Conservation (phyloP, 306 rosid genomes). For the Vicia faba region DNA sequence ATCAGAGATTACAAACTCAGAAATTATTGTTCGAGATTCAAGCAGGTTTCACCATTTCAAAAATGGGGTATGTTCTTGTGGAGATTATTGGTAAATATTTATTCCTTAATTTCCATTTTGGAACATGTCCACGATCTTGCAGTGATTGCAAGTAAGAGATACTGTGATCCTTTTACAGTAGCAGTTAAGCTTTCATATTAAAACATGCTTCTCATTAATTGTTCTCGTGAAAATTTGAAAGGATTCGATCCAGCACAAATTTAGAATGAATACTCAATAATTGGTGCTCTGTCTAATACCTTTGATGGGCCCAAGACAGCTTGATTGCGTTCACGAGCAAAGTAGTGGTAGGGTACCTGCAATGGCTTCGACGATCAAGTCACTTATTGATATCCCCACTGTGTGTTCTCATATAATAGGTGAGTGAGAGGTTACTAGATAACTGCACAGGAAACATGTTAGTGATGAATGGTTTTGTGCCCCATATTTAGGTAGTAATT, state of each 20-base stretch:
- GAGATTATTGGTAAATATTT: conserved; percentile 68
- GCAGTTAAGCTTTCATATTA: not conserved
- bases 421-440: not conserved
- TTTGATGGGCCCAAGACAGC: not conserved
- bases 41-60: conserved; percentile 91
- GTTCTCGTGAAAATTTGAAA: not conserved
- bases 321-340: not conserved
- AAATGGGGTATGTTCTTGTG: conserved; percentile 76
- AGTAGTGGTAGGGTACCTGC: not conserved
- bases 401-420: not conserved
- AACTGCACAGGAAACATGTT: not conserved
- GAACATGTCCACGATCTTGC: conserved; percentile 21
- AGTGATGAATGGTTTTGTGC: not conserved
- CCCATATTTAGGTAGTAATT: not conserved
- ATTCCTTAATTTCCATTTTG: conserved; percentile 25
- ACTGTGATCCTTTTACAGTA: conserved; percentile 1
- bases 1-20: conserved; percentile 57
- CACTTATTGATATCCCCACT: not conserved
- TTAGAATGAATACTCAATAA: not conserved
- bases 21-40: conserved; percentile 65
- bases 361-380: not conserved
- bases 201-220: not conserved
- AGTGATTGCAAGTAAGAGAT: conserved; percentile 37
- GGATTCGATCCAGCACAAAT: not conserved
- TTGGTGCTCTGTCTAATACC: conserved; percentile 1